phyloP scores from a whole-genome alignment of 805 yeast genomes.

The Limtongozyma cylindracea region DNA sequence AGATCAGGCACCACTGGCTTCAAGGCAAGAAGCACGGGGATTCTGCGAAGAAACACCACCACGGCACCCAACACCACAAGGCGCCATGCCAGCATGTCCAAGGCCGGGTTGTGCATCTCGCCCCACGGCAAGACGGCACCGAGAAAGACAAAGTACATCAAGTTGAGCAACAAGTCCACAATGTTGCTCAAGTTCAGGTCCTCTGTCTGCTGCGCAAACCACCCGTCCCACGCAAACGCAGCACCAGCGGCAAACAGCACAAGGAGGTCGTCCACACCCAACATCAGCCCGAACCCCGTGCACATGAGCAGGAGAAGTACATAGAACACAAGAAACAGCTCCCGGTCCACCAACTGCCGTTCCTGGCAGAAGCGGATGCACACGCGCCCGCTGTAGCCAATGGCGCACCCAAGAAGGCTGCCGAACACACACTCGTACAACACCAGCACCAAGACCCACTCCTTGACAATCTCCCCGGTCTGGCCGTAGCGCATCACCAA shows the following conservation, averaged over 20 bases:
- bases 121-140: constrained; percentile 87
- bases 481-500: constrained; percentile 41
- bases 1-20: constrained; percentile 73
- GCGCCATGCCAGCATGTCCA: constrained; percentile 63
- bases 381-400: constrained; percentile 51
- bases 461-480: constrained; percentile 42
- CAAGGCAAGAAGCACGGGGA: constrained; percentile 56
- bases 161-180: constrained; percentile 58
- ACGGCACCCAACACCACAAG: constrained; percentile 51
- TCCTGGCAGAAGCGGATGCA: constrained; percentile 52
- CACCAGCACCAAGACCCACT: constrained; percentile 58
- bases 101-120: constrained; percentile 29
- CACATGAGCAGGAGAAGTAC: constrained; percentile 62
- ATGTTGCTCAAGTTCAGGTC: constrained; percentile 76
- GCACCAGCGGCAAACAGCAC: constrained; percentile 87
- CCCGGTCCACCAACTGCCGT: constrained; percentile 54
- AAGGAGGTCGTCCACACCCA: constrained; percentile 74
- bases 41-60: constrained; percentile 47
- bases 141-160: constrained; percentile 70
- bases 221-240: constrained; percentile 84
- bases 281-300: constrained; percentile 71
- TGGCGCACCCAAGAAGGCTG: constrained; percentile 38
- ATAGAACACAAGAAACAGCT: constrained; percentile 69
- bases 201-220: constrained; percentile 62
- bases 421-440: constrained; percentile 72